Conservation (phyloP, 2,329 filamentous ascomycete species). For the Pestalotiopsis sp. region DNA sequence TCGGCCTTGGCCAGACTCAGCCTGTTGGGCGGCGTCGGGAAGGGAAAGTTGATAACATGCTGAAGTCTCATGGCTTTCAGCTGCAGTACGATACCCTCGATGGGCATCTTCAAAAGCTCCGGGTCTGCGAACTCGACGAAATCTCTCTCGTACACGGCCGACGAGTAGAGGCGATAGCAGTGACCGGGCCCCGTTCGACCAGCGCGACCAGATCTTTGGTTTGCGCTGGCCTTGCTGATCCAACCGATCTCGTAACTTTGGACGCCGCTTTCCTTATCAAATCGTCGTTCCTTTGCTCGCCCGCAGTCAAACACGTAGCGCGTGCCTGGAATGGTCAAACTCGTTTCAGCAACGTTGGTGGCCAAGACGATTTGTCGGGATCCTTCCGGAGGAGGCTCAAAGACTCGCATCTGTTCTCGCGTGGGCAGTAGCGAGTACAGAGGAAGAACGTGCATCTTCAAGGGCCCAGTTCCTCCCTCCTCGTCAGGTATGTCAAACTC, state of each 20-base stretch:
- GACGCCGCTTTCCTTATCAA: conserved; percentile 84
- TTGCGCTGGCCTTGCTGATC: conserved; percentile 97
- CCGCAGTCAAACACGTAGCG: conserved; percentile 96
- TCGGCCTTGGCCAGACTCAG: conserved; percentile 81
- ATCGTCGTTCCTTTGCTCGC: conserved; percentile 87
- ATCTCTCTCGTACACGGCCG: conserved; percentile 88
- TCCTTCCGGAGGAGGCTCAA: conserved; percentile 80
- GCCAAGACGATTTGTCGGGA: conserved; percentile 86
- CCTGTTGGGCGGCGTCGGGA: conserved; percentile 85
- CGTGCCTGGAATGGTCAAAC: conserved; percentile 93
- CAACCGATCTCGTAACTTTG: conserved; percentile 95
- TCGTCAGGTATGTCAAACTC: conserved; percentile 72
- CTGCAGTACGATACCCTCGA: conserved; percentile 90
- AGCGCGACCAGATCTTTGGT: conserved; percentile 88
- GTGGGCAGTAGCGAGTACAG: conserved; percentile 92
- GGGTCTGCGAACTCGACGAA: conserved; percentile 86
- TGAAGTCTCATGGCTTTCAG: conserved; percentile 94
- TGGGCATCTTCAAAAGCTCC: conserved; percentile 87
- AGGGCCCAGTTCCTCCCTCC: conserved; percentile 62
- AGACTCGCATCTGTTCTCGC: conserved; percentile 87
- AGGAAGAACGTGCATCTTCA: conserved; percentile 86
- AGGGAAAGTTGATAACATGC: conserved; percentile 91
- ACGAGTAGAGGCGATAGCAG: conserved; percentile 93
- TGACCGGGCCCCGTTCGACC: conserved; percentile 95
- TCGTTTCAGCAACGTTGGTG: conserved; percentile 96